Evolutionary conservation across 2,329 filamentous ascomycete species (phyloP).

Genomic region (Grosmannia serpens): DNA sequence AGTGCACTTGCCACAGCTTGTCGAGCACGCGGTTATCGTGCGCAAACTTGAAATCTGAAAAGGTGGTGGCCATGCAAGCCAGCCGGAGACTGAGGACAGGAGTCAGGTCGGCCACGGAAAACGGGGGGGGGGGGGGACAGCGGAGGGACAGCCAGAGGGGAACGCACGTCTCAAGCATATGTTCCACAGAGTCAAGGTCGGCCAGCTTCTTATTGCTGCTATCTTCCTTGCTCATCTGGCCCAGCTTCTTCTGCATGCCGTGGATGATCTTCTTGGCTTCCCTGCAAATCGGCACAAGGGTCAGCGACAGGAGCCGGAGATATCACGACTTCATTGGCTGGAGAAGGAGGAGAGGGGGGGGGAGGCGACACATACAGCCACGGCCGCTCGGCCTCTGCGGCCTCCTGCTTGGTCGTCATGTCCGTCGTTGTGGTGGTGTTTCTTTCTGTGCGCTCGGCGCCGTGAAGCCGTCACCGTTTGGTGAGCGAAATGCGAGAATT

Average conservation of each 20-base stretch:
- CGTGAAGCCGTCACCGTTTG: not conserved
- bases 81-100: conserved; percentile 48
- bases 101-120: not conserved
- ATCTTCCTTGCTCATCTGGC: conserved; percentile 14
- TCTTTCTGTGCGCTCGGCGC: not conserved
- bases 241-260: conserved; percentile 11
- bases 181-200: conserved; percentile 11
- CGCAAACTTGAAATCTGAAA: conserved; percentile 59
- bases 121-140: not conserved
- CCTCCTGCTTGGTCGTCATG: conserved; percentile 3
- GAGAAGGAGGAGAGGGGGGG: not conserved
- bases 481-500: not conserved
- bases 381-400: conserved; percentile 9
- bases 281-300: conserved; percentile 1
- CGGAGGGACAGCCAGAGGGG: too few species aligned
- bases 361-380: conserved; percentile 8
- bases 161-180: conserved; percentile 8
- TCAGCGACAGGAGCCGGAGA: not conserved
- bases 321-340: not conserved
- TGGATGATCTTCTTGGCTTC: conserved; percentile 13
- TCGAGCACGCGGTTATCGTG: conserved; percentile 52
- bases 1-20: conserved; percentile 69
- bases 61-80: conserved; percentile 60
- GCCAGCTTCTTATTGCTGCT: conserved; percentile 11
- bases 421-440: not conserved